phyloP scores from a whole-genome alignment of 2,329 filamentous ascomycete genomes.

The Sordariomycetes sp. region DNA sequence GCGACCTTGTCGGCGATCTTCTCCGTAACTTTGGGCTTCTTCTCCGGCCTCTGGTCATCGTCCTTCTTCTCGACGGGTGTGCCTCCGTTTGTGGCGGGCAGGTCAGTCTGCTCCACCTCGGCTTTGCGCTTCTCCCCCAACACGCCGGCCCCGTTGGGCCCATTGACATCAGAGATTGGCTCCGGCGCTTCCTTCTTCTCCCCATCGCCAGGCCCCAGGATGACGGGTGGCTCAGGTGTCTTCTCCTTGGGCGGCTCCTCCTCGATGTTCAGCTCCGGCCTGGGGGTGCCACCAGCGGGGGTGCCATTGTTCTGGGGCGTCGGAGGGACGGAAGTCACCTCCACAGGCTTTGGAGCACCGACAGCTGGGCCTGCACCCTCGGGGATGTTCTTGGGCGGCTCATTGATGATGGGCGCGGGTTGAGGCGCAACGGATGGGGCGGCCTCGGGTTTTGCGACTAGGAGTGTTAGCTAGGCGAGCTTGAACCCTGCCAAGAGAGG shows the following conservation, averaged over 20 bases:
- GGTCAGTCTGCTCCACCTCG: conserved; percentile 14
- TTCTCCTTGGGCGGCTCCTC: conserved; percentile 13
- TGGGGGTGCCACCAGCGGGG: conserved; percentile 22
- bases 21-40: conserved; percentile 18
- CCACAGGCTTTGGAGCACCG: conserved; percentile 20
- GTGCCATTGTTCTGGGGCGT: conserved; percentile 24
- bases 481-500: no score
- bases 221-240: conserved; percentile 10
- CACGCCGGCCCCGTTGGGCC: not conserved
- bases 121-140: conserved; percentile 30
- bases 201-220: not conserved
- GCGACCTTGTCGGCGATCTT: conserved; percentile 29
- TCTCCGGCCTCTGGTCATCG: conserved; percentile 3
- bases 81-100: conserved; percentile 5
- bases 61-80: conserved; percentile 9
- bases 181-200: conserved; percentile 8
- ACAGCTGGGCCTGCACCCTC: not conserved
- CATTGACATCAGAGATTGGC: not conserved
- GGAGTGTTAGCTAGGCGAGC: no score
- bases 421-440: no score
- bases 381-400: not conserved
- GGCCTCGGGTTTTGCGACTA: no score
- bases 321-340: conserved; percentile 23
- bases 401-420: no score
- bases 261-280: conserved; percentile 22